These are phyloP conservation scores for Trypanosoma congolense DNA, from an alignment of 208 protist genomes.

Conservation along the genomic window DNA sequence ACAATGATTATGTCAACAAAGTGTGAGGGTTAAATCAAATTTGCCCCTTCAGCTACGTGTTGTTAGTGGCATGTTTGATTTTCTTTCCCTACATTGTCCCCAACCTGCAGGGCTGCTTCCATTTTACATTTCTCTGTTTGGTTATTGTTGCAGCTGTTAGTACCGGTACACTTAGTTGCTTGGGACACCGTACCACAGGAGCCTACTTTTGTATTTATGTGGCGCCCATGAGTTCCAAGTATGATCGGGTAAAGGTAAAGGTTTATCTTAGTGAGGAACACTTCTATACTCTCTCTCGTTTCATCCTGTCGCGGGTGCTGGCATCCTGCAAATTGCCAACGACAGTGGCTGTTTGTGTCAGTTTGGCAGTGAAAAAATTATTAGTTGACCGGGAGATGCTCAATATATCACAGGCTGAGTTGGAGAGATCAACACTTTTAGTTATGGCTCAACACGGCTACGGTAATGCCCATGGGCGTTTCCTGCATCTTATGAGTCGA, in stretches of 20 bases:
- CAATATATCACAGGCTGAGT: constrained; percentile 36
- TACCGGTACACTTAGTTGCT: too few species aligned
- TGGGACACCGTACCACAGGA: too few species aligned
- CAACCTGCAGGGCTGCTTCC: too few species aligned
- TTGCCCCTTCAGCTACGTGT: too few species aligned
- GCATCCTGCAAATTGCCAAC: constrained; percentile 48
- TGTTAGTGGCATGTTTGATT: too few species aligned
- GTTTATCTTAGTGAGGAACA: constrained; percentile 40
- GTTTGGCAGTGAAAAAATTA: constrained; percentile 49
- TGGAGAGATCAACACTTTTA: constrained; percentile 26
- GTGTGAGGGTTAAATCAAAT: too few species aligned
- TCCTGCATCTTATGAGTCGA: constrained; percentile 41
- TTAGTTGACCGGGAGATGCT: constrained; percentile 40
- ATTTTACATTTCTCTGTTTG: too few species aligned
- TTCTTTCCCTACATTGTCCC: too few species aligned
- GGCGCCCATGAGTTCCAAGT: constrained; percentile 52
- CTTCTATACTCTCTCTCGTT: constrained; percentile 66
- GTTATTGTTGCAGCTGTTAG: too few species aligned
- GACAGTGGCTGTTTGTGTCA: constrained; percentile 38
- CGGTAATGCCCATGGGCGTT: constrained; percentile 17
- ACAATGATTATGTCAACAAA: too few species aligned
- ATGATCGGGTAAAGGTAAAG: constrained; percentile 59
- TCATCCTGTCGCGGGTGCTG: constrained; percentile 61
- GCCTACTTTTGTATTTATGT: too few species aligned
- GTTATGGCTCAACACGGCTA: constrained; percentile 32